Percentiles rank a stretch among this genome's conserved stretches.
These are phyloP conservation scores for Bretschneidera sinensis DNA, from an alignment of 345 rosid species.

Conservation along the genomic window DNA sequence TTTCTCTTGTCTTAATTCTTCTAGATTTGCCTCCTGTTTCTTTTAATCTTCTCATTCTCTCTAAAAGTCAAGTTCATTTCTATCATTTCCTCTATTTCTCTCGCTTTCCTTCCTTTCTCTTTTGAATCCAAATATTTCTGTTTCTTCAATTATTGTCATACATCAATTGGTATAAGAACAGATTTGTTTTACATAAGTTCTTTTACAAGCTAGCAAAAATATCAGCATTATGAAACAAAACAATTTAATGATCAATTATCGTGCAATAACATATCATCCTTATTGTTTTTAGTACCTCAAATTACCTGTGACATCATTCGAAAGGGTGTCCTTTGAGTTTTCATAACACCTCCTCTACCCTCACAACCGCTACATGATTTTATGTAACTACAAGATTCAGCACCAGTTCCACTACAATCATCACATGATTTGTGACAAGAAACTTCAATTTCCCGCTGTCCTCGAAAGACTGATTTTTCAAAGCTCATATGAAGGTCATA, in stretches of 20 bases:
- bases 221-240: too few species aligned
- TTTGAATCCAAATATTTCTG: too few species aligned
- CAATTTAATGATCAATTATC: constrained; percentile 12
- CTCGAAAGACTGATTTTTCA: constrained; percentile 87
- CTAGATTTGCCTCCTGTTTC: too few species aligned
- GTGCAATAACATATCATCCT: neutral
- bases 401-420: constrained; percentile 80
- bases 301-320: constrained; percentile 85
- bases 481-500: constrained; percentile 70
- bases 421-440: constrained; percentile 64
- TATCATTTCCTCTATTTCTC: too few species aligned
- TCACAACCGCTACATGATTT: constrained; percentile 65
- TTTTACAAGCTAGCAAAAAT: too few species aligned
- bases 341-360: constrained; percentile 75
- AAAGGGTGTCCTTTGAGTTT: constrained; percentile 77
- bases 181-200: too few species aligned
- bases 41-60: too few species aligned
- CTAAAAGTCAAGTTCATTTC: too few species aligned
- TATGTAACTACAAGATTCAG: constrained; percentile 53
- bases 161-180: too few species aligned
- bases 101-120: too few species aligned
- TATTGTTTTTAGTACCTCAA: constrained; percentile 11
- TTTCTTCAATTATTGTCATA: too few species aligned
- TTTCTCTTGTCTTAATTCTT: too few species aligned
- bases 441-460: constrained; percentile 55